Evolutionary conservation across 1,284 basidiomycete species (phyloP), one percentile per base, ranked within the genome.

Genomic region (Puccinia sorghi): DNA sequence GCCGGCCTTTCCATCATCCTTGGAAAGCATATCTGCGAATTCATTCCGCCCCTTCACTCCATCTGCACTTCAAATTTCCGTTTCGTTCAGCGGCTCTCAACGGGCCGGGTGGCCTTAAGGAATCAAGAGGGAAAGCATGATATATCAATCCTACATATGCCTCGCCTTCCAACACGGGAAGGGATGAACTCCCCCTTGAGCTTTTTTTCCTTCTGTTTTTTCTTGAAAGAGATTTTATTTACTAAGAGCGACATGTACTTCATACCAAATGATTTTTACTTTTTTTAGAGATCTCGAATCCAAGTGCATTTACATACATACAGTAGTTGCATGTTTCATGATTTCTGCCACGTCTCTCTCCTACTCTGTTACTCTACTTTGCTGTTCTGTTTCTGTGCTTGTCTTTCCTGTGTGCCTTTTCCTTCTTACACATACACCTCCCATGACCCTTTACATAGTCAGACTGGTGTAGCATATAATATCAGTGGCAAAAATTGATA

Each of bases 221-320:
- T 59, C 22, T 27, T 17, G 57, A 27, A 17, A 37, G 12, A 52
- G 50, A 7, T n/a, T 37, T n/a, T 59, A 37, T 59, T 11, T 17
- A 56, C 27, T 59, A 7, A 59, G 27, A 59, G 57, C 15, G 25
- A 37, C 27, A 59, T 59, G 57, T 59, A 59, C 12, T 59, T 59
- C 57, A 59, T 59, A 59, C 8, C 27, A 37, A 25, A 32, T 32
- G 2, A 32, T 32, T 32, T 32, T 32, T 32, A 1, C 32, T 32
- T 32, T 25, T 27, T 56, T 22, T 32, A 32, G 32, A 32, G 54
- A 56, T 32, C 27, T 59, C 57, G 0, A 11, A 37, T 15, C 25
- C 32, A 59, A 59, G 3, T 59, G 25, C 57, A 32, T 37, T 37
- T 6, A 37, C 27, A 17, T 1, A 9, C 3, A 37, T 25, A 17